Base-by-base conservation (phyloP, 2,329 filamentous ascomycete genomes). In the Lachnum nothofagi region DNA sequence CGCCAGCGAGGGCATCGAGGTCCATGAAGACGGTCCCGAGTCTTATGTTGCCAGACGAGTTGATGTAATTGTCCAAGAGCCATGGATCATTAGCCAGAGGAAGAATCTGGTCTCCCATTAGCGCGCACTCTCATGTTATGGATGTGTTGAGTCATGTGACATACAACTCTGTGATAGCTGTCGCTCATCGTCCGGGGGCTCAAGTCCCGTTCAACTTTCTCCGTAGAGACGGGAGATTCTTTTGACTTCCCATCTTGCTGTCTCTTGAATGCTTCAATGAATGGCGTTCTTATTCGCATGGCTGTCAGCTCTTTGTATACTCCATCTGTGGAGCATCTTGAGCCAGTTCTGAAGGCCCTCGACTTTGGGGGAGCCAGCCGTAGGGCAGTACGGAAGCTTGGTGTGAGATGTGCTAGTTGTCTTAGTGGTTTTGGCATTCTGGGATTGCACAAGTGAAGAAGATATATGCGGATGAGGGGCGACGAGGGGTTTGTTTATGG, bases 31-130 rank as follows among this genome's bases (percentile, higher is more conserved):
- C 55, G 8, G 53, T 61, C 6, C 53, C 62, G 6, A 68, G 73
- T 67, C 80, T 72, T 49, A 87, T 82, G 60, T 86, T 80, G 1
- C 84, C 84, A 1, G 77, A 79, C 0, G 82, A 75, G 63, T 86
- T 87, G 51, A 85, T 74, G 62, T 88, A 88, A 1, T 78, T 80
- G 63, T 88, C 84, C 25, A 85, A 67, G 8, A 87, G 69, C 83
- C 83, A 87, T 54, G 82, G 81, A 63, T 87, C 83, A 65, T 78
- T 76, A 17, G 79, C 80, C 29, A 87, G 67, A 2, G 82, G 82
- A 24, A 86, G 66, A 14, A 82, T 68, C 79, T 83, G 67, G 33
- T 44, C 25, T 14, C 23, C 5, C 35, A 39, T 60, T 31, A 60
- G 38, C 25, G 23, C 14, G 20, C 10, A 19, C 34, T 61, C 53